Percentiles rank a stretch among this genome's conserved stretches.
Conservation (phyloP, 192 early-diverging fungal genomes). For the Jimgerdemannia flammicorona region DNA sequence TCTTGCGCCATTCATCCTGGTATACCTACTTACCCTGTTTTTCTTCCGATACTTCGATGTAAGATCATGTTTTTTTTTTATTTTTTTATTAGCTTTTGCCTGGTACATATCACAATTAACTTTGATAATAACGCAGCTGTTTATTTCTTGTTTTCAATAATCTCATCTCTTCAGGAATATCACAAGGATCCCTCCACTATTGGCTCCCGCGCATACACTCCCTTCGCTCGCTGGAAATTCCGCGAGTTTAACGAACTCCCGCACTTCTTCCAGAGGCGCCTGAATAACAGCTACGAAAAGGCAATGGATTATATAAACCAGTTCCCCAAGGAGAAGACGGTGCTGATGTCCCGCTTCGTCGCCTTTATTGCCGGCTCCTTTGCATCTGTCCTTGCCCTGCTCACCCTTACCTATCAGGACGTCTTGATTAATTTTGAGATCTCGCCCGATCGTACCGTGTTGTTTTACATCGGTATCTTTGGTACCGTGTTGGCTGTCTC, state of each 20-base stretch:
- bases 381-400: slow-evolving; percentile 75
- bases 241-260: slow-evolving; percentile 98
- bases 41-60: slow-evolving; percentile 96
- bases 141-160: neutral
- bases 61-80: slow-evolving; percentile 10
- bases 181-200: slow-evolving; percentile 80
- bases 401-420: slow-evolving; percentile 85
- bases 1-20: slow-evolving; percentile 84
- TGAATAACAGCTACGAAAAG: slow-evolving; percentile 66
- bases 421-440: slow-evolving; percentile 89
- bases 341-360: slow-evolving; percentile 79
- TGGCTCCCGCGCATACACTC: slow-evolving; percentile 77
- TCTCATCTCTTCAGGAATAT: slow-evolving; percentile 51
- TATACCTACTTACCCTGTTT: slow-evolving; percentile 75
- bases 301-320: slow-evolving; percentile 85
- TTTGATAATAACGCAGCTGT: neutral
- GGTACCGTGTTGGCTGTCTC: slow-evolving; percentile 77
- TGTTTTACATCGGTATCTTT: slow-evolving; percentile 94
- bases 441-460: slow-evolving; percentile 76
- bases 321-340: slow-evolving; percentile 82
- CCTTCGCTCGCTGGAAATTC: slow-evolving; percentile 88
- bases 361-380: slow-evolving; percentile 88
- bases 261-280: slow-evolving; percentile 76
- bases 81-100: neutral
- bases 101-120: neutral